Evolutionary conservation across 495 filamentous ascomycete species (phyloP).

Genomic region (Penicillium goetzii): DNA sequence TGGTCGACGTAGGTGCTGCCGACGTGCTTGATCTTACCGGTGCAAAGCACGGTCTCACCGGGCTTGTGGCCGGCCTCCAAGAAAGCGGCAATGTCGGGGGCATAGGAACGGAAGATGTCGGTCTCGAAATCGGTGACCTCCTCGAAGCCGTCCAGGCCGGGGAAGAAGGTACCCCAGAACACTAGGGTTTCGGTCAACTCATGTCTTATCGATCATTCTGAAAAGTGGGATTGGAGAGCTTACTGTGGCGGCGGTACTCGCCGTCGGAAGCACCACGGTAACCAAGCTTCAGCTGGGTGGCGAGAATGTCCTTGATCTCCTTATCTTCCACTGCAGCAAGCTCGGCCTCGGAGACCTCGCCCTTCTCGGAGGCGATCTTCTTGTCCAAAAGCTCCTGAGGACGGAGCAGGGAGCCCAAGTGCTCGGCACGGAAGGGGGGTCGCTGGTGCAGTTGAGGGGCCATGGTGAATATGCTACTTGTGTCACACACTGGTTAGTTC

Average conservation of each 20-base stretch:
- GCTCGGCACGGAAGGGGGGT: slow-evolving; percentile 82
- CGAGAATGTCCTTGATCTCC: slow-evolving; percentile 67
- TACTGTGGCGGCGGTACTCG: slow-evolving; percentile 72
- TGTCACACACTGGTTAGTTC: neutral
- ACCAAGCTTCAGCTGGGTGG: slow-evolving; percentile 67
- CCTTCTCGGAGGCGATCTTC: slow-evolving; percentile 60
- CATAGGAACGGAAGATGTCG: slow-evolving; percentile 71
- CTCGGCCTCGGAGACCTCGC: slow-evolving; percentile 41
- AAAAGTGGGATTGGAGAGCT: slow-evolving; percentile 16
- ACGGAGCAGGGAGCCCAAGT: slow-evolving; percentile 80
- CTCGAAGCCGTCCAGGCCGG: slow-evolving; percentile 71
- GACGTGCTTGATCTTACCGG: slow-evolving; percentile 70
- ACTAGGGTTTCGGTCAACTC: slow-evolving; percentile 36
- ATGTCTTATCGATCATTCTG: neutral
- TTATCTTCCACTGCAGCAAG: slow-evolving; percentile 61
- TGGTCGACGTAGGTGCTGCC: slow-evolving; percentile 65
- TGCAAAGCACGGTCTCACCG: slow-evolving; percentile 73
- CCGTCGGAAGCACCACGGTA: slow-evolving; percentile 73
- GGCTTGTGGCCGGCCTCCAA: slow-evolving; percentile 72
- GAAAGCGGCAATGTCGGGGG: slow-evolving; percentile 80
- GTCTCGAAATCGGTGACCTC: slow-evolving; percentile 60
- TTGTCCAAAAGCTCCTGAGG: slow-evolving; percentile 69
- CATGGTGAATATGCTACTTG: slow-evolving; percentile 30
- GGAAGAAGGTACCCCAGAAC: slow-evolving; percentile 78
- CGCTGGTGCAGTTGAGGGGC: slow-evolving; percentile 54